phyloP scores from a whole-genome alignment of 139 green algal species.

The Desmodesmus armatus region DNA sequence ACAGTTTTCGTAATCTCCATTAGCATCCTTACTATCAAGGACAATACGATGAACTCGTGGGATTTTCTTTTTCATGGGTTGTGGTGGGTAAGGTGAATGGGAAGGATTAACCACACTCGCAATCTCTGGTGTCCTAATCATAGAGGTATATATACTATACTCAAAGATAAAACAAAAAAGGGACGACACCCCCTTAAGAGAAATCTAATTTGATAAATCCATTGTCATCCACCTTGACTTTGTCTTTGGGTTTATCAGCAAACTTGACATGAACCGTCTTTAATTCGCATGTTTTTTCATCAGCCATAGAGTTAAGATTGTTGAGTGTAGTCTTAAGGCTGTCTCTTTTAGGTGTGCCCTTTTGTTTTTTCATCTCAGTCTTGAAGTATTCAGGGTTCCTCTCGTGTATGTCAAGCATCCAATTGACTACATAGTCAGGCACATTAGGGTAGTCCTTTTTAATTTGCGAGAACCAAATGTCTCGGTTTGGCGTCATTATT shows the following conservation, averaged over 20 bases:
- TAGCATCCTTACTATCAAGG: neutral
- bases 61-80: neutral
- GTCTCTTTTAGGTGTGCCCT: neutral
- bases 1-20: neutral
- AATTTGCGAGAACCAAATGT: neutral
- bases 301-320: too few species aligned
- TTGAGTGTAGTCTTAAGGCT: too few species aligned
- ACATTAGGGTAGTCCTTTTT: slow-evolving; percentile 24
- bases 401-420: slow-evolving; percentile 5
- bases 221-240: neutral
- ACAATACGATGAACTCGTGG: neutral
- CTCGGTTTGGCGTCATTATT: neutral
- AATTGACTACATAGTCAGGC: slow-evolving; percentile 14
- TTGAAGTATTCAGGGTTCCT: neutral
- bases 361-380: neutral
- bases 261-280: neutral
- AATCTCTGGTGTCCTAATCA: neutral
- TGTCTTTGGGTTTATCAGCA: neutral
- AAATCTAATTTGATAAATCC: neutral
- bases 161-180: neutral
- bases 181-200: too few species aligned
- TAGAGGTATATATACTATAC: slow-evolving; percentile 2
- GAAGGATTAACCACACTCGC: neutral
- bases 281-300: too few species aligned
- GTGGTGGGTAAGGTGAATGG: neutral